These are phyloP conservation scores for Ampelocalamus luodianensis DNA, from an alignment of 176 grass and related monocot species.

Conservation along the genomic window DNA sequence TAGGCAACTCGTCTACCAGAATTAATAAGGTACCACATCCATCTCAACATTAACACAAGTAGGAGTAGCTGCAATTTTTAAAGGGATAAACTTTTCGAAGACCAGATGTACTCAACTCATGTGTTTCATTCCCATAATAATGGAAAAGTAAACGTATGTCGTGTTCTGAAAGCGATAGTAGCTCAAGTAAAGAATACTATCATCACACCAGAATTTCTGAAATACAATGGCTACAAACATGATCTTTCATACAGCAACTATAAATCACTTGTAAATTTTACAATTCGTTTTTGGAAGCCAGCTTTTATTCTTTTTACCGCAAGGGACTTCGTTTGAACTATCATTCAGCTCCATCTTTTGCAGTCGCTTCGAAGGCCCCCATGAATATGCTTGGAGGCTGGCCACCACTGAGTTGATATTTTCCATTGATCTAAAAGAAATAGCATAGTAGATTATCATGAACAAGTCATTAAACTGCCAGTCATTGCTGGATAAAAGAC, in stretches of 20 bases:
- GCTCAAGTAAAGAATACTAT: background rate
- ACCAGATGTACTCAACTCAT: background rate
- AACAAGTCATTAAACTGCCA: background rate
- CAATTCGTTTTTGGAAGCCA: background rate
- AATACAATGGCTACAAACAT: constrained; percentile 13
- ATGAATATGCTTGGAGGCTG: constrained; percentile 80
- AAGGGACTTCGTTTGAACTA: constrained; percentile 1
- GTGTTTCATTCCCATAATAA: background rate
- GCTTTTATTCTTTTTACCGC: background rate
- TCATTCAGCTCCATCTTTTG: constrained; percentile 44
- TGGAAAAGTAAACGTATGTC: background rate
- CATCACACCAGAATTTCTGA: background rate
- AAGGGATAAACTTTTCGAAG: background rate
- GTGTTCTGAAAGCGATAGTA: background rate
- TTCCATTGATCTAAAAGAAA: constrained; percentile 73
- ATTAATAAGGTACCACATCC: background rate
- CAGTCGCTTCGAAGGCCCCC: constrained; percentile 63
- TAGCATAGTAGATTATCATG: background rate
- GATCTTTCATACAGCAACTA: background rate
- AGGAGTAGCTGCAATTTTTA: background rate
- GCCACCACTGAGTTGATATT: constrained; percentile 80
- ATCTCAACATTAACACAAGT: background rate
- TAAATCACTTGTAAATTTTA: constrained; percentile 9
- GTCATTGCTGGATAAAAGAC: background rate
- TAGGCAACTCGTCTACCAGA: background rate